phyloP scores from a whole-genome alignment of 345 rosid genomes.

The Eucalyptus pauciflora region DNA sequence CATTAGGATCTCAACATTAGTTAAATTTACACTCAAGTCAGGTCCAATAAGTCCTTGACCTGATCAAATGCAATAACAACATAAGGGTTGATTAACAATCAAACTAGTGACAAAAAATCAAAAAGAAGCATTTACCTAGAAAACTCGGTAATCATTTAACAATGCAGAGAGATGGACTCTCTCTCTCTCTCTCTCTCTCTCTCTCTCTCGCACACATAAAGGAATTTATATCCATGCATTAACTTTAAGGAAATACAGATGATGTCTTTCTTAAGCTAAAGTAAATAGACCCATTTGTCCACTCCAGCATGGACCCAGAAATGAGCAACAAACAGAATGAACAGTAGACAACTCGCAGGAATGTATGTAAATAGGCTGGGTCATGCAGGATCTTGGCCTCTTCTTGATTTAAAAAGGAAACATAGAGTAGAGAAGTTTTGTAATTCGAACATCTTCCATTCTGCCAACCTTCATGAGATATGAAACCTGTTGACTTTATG shows the following conservation, averaged over 20 bases:
- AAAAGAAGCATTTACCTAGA: not conserved
- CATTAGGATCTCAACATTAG: not conserved
- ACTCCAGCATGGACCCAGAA: not conserved
- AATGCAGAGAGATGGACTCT: not conserved
- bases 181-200: not conserved
- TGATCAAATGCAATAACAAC: not conserved
- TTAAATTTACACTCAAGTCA: not conserved
- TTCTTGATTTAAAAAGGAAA: not conserved
- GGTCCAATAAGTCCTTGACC: not conserved
- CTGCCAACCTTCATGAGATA: not conserved
- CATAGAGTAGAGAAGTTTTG: not conserved
- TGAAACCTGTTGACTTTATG: not conserved
- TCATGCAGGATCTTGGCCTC: not conserved
- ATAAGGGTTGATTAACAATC: not conserved
- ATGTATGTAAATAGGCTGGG: not conserved
- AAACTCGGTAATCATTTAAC: not conserved
- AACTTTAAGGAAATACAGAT: not conserved
- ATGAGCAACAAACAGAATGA: not conserved
- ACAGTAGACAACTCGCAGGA: not conserved
- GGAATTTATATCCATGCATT: not conserved
- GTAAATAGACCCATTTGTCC: not conserved
- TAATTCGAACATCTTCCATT: not conserved
- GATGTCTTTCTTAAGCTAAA: not conserved
- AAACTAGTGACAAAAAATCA: not conserved
- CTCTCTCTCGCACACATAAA: not conserved